Conservation (phyloP, 2,329 filamentous ascomycete genomes). For the Trichoderma sp. region DNA sequence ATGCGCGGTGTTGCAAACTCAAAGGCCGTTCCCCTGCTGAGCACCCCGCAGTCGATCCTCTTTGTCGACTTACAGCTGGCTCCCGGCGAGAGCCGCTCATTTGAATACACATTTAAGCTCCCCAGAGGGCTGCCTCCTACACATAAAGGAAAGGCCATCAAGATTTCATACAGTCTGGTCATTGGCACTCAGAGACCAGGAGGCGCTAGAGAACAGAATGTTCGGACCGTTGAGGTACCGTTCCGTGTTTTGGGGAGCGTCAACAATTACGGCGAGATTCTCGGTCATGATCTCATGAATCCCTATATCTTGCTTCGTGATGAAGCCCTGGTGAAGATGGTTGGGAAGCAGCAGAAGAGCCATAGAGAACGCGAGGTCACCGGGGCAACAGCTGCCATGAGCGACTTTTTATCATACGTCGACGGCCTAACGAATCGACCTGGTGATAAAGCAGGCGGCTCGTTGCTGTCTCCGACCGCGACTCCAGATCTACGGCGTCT, state of each 20-base stretch:
- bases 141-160: slow-evolving; percentile 88
- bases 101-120: slow-evolving; percentile 80
- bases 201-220: slow-evolving; percentile 72
- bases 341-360: slow-evolving; percentile 28
- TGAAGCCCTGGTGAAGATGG: slow-evolving; percentile 64
- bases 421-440: slow-evolving; percentile 67
- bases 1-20: slow-evolving; percentile 87
- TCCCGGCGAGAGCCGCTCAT: slow-evolving; percentile 85
- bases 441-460: slow-evolving; percentile 52
- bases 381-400: slow-evolving; percentile 43
- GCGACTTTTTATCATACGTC: slow-evolving; percentile 74
- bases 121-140: slow-evolving; percentile 88
- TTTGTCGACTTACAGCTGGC: slow-evolving; percentile 89
- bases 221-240: slow-evolving; percentile 87
- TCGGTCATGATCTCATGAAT: slow-evolving; percentile 91
- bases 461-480: slow-evolving; percentile 71
- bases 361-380: slow-evolving; percentile 28
- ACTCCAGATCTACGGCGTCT: slow-evolving; percentile 51
- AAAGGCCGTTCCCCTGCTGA: slow-evolving; percentile 85
- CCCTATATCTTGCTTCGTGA: slow-evolving; percentile 89
- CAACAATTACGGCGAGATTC: slow-evolving; percentile 80
- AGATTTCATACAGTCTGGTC: slow-evolving; percentile 86
- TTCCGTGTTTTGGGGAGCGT: slow-evolving; percentile 93
- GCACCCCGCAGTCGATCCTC: slow-evolving; percentile 89
- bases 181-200: slow-evolving; percentile 88